These are phyloP conservation scores for Alternaria triticimaculans DNA, from an alignment of 2,329 filamentous ascomycete species.

Conservation along the genomic window DNA sequence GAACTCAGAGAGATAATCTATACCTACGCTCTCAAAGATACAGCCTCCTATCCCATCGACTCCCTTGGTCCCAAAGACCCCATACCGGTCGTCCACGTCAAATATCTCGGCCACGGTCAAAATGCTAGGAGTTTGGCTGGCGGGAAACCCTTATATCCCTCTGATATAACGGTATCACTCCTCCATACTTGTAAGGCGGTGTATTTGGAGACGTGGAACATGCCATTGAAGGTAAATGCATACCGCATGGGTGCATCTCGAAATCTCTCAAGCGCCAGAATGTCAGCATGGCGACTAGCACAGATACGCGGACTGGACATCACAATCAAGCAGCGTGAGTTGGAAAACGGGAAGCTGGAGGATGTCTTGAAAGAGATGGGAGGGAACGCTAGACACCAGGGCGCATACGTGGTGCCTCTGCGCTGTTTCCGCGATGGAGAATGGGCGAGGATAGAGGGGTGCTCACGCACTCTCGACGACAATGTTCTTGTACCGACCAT, in stretches of 20 bases:
- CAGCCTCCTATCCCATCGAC: conserved; percentile 6
- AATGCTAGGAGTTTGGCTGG: neutral
- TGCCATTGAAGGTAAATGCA: conserved; percentile 23
- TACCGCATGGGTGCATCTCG: neutral
- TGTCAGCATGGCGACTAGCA: conserved; percentile 23
- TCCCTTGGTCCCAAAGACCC: neutral
- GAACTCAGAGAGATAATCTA: conserved; percentile 29
- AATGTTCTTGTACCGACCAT: neutral
- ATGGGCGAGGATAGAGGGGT: neutral
- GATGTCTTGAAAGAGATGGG: conserved; percentile 4
- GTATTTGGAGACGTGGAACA: conserved; percentile 27
- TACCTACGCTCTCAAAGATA: conserved; percentile 21
- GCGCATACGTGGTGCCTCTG: conserved; percentile 15
- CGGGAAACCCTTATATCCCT: neutral
- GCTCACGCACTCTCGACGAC: neutral
- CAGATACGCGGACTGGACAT: conserved; percentile 24
- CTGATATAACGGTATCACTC: conserved; percentile 18
- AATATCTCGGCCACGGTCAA: neutral
- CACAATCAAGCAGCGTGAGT: conserved; percentile 11
- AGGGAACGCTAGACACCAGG: conserved; percentile 5
- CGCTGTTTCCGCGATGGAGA: neutral
- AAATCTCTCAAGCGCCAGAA: neutral
- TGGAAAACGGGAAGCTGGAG: conserved; percentile 13
- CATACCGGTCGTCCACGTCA: neutral
- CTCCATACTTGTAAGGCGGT: conserved; percentile 27